Evolutionary conservation across 805 yeast species (phyloP).

Genomic region (Wickerhamiella australiensis): DNA sequence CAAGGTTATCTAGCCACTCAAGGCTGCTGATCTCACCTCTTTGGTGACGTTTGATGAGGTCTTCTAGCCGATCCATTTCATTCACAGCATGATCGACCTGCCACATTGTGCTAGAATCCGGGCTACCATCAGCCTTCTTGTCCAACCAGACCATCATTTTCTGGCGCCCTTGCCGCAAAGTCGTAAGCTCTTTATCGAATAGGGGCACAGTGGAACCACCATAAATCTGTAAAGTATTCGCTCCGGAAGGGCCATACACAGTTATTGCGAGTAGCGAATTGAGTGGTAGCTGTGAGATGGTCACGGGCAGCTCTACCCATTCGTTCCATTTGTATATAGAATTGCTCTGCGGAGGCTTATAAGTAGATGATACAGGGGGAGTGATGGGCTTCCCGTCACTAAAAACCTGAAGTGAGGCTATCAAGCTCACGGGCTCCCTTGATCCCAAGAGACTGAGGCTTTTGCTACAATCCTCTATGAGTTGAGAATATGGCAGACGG

Average conservation of each 20-base stretch:
- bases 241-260: slow-evolving; percentile 56
- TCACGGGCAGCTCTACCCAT: slow-evolving; percentile 62
- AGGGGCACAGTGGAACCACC: slow-evolving; percentile 50
- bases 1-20: slow-evolving; percentile 65
- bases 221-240: slow-evolving; percentile 35
- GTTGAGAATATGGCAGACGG: slow-evolving; percentile 35
- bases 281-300: slow-evolving; percentile 56
- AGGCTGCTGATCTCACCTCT: slow-evolving; percentile 49
- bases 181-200: slow-evolving; percentile 44
- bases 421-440: slow-evolving; percentile 18
- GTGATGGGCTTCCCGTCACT: slow-evolving; percentile 38
- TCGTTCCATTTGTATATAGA: slow-evolving; percentile 48
- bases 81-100: slow-evolving; percentile 13
- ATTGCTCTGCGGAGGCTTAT: slow-evolving; percentile 31
- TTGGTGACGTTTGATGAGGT: slow-evolving; percentile 48
- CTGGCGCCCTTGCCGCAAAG: slow-evolving; percentile 63
- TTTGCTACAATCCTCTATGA: slow-evolving; percentile 37
- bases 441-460: slow-evolving; percentile 26
- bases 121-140: slow-evolving; percentile 27
- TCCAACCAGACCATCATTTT: slow-evolving; percentile 37
- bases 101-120: slow-evolving; percentile 23
- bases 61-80: slow-evolving; percentile 41
- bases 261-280: slow-evolving; percentile 48
- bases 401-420: slow-evolving; percentile 37
- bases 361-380: slow-evolving; percentile 39